A percentile compares a stretch with the other conserved stretches of the same genome.
These are phyloP conservation scores for Poa pratensis DNA, from an alignment of 176 grass and related monocot genomes.

Conservation along the genomic window DNA sequence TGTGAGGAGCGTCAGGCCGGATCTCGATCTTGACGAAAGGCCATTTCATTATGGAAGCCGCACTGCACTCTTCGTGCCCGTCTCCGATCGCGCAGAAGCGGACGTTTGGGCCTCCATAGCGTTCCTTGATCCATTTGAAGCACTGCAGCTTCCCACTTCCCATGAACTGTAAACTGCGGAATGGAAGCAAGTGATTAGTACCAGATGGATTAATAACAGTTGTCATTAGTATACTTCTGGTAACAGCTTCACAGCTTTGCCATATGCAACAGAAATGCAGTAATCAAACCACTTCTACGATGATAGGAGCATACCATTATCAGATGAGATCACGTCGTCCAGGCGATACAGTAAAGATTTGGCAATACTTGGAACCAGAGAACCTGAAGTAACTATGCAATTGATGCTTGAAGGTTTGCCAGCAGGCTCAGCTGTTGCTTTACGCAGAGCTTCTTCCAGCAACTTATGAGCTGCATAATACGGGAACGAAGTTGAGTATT, in stretches of 20 bases:
- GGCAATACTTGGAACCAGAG: conserved; percentile 91
- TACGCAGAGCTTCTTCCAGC: conserved; percentile 63
- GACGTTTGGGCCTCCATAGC: conserved; percentile 63
- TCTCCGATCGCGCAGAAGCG: conserved; percentile 88
- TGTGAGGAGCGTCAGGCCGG: conserved; percentile 54
- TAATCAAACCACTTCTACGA: neutral
- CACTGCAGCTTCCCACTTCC: conserved; percentile 91
- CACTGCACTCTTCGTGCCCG: conserved; percentile 75
- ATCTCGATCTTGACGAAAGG: conserved; percentile 91
- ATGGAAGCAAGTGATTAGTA: conserved; percentile 8
- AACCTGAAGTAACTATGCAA: conserved; percentile 91
- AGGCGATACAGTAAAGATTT: conserved; percentile 94
- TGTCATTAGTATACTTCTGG: neutral
- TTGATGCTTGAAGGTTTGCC: conserved; percentile 53
- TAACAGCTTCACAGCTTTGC: neutral
- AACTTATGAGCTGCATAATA: conserved; percentile 65
- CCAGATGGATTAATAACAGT: neutral
- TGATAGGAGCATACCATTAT: conserved; percentile 68
- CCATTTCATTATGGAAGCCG: conserved; percentile 78
- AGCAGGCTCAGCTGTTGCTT: conserved; percentile 27
- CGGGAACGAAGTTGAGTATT: neutral
- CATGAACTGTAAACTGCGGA: conserved; percentile 90
- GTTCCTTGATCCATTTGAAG: conserved; percentile 94
- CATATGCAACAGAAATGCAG: conserved; percentile 24
- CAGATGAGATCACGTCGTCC: conserved; percentile 73